Conservation (phyloP, 2,329 filamentous ascomycete genomes). For the Apiospora pterosperma region DNA sequence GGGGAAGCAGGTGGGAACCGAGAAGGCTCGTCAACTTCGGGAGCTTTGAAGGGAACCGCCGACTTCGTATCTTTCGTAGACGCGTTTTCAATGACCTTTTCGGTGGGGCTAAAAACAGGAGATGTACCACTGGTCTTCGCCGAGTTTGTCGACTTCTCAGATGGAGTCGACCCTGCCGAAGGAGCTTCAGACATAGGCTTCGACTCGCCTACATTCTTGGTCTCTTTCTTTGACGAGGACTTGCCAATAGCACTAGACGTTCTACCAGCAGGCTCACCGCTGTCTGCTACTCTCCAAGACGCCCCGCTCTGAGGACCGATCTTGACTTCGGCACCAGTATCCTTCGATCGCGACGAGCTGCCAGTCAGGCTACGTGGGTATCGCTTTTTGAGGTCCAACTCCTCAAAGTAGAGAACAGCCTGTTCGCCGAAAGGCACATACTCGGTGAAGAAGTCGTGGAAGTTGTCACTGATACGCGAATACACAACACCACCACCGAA, state of each 20-base stretch:
- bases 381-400: constrained; percentile 85
- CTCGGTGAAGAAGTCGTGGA: constrained; percentile 99
- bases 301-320: constrained; percentile 85
- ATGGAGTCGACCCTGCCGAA: too few relatives aligned
- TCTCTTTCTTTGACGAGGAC: constrained; percentile 19
- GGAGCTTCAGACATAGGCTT: constrained; percentile 16
- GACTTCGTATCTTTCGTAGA: constrained; percentile 22
- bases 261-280: constrained; percentile 21
- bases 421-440: constrained; percentile 94
- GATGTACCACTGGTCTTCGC: constrained; percentile 26
- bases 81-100: constrained; percentile 8
- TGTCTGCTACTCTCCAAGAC: constrained; percentile 52
- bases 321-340: constrained; percentile 68
- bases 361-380: constrained; percentile 55
- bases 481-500: constrained; percentile 91
- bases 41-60: constrained; percentile 41
- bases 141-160: constrained; percentile 26
- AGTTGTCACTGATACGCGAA: constrained; percentile 91
- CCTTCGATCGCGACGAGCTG: constrained; percentile 46
- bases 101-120: constrained; percentile 8
- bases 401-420: constrained; percentile 91
- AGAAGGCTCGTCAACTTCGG: constrained; percentile 65
- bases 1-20: constrained; percentile 60
- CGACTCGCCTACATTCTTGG: constrained; percentile 22
- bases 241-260: constrained; percentile 26